These are phyloP conservation scores for Dryas drummondii DNA, from an alignment of 306 rosid genomes.

Conservation along the genomic window DNA sequence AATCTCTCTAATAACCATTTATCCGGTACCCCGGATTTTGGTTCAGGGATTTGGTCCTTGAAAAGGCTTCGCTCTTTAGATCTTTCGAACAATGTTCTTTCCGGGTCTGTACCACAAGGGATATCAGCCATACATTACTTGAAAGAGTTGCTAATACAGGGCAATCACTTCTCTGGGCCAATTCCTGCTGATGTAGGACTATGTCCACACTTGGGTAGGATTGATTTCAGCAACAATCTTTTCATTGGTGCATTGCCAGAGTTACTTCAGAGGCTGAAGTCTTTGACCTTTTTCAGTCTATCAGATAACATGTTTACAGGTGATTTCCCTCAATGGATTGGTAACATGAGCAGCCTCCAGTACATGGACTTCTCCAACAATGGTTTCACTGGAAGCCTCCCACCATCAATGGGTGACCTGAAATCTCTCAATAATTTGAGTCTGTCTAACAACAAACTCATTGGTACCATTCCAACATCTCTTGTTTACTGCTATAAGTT, in stretches of 20 bases:
- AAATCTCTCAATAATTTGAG: conserved; percentile 47
- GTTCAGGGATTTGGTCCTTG: conserved; percentile 56
- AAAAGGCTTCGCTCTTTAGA: conserved; percentile 64
- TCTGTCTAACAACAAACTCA: conserved; percentile 58
- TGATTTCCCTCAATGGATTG: conserved; percentile 72
- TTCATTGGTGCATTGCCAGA: conserved; percentile 56
- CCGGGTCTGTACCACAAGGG: conserved; percentile 58
- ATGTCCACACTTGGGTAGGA: conserved; percentile 53
- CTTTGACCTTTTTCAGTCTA: conserved; percentile 41
- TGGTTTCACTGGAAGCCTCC: conserved; percentile 54
- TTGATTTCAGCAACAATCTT: conserved; percentile 61
- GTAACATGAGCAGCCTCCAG: conserved; percentile 53
- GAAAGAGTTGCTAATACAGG: conserved; percentile 51
- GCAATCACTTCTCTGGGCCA: conserved; percentile 68
- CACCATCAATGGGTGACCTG: conserved; percentile 52
- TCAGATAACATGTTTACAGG: conserved; percentile 49
- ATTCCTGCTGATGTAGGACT: conserved; percentile 71
- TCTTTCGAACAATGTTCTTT: conserved; percentile 67
- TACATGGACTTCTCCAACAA: conserved; percentile 64
- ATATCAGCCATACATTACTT: conserved; percentile 66
- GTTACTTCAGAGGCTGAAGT: conserved; percentile 45
- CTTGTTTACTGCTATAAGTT: conserved; percentile 49
- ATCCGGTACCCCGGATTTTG: conserved; percentile 51
- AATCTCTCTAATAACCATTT: conserved; percentile 63
- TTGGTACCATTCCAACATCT: conserved; percentile 62